phyloP scores from a whole-genome alignment of 768 basidiomycete species.

The Hypholoma sublateritium region DNA sequence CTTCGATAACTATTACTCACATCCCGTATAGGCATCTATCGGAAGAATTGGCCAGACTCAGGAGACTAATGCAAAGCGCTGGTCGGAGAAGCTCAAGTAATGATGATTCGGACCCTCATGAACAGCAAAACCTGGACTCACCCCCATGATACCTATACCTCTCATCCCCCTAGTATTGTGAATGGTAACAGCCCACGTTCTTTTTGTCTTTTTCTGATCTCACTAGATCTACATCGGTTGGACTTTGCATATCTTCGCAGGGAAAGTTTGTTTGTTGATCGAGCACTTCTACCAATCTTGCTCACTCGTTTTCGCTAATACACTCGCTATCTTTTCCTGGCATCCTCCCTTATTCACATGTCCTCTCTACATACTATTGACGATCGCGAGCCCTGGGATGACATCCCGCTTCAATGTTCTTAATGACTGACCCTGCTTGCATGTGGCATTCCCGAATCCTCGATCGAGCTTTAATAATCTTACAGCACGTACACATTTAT shows the following conservation, averaged over 20 bases:
- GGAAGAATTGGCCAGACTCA: slow-evolving; percentile 64
- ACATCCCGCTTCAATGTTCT: too few relatives aligned
- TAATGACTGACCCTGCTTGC: too few relatives aligned
- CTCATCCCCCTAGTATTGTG: not conserved
- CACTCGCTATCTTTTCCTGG: too few relatives aligned
- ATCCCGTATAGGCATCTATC: slow-evolving; percentile 47
- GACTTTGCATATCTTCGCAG: not conserved
- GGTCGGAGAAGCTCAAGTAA: slow-evolving; percentile 23
- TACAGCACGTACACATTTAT: too few relatives aligned
- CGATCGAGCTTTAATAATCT: too few relatives aligned
- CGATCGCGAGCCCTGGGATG: too few relatives aligned
- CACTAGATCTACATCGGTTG: not conserved
- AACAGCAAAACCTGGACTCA: slow-evolving; percentile 7
- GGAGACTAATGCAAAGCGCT: slow-evolving; percentile 69
- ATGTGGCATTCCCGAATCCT: too few relatives aligned
- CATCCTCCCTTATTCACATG: too few relatives aligned
- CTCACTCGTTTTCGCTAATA: too few relatives aligned
- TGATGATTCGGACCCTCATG: slow-evolving; percentile 3
- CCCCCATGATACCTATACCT: slow-evolving; percentile 9
- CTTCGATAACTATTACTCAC: slow-evolving; percentile 8
- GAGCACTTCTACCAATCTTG: too few relatives aligned
- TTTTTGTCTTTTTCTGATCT: not conserved
- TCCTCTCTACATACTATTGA: too few relatives aligned
- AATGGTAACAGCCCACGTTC: not conserved
- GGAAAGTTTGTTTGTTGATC: too few relatives aligned